Evolutionary conservation across 768 basidiomycete species (phyloP).

Genomic region (Lentinula sp.): DNA sequence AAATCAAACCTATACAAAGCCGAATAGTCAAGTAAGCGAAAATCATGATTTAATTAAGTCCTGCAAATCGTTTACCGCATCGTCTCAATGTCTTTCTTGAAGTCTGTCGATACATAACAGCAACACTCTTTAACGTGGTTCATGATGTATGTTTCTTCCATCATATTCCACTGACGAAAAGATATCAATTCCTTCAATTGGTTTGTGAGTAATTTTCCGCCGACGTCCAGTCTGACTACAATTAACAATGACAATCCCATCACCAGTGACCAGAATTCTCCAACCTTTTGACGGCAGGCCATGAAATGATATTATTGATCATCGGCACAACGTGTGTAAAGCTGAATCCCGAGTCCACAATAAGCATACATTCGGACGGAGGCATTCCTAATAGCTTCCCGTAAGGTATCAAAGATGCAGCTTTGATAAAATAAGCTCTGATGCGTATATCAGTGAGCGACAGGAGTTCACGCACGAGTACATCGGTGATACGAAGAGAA

Average conservation of each 20-base stretch:
- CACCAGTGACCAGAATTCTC: not conserved
- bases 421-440: constrained; percentile 32
- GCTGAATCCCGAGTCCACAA: constrained; percentile 91
- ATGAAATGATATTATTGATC: constrained; percentile 65
- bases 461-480: constrained; percentile 54
- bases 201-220: constrained; percentile 93
- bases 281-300: constrained; percentile 76
- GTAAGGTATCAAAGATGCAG: constrained; percentile 73
- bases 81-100: constrained; percentile 65
- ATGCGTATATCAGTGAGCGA: not conserved
- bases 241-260: constrained; percentile 9
- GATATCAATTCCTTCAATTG: constrained; percentile 91
- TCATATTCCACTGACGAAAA: constrained; percentile 97
- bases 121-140: constrained; percentile 89
- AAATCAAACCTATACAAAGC: constrained; percentile 37
- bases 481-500: constrained; percentile 78
- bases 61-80: constrained; percentile 54
- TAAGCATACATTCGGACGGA: constrained; percentile 70
- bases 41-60: no score
- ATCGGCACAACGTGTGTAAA: constrained; percentile 91
- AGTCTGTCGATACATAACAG: constrained; percentile 78
- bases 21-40: not conserved
- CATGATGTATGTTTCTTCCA: constrained; percentile 93
- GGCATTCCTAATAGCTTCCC: constrained; percentile 61
- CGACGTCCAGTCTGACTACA: constrained; percentile 78